A percentile compares a stretch with the other conserved stretches of the same genome.
phyloP scores from a whole-genome alignment of 1,284 basidiomycete genomes.

The Cutaneotrichosporon cavernicola region DNA sequence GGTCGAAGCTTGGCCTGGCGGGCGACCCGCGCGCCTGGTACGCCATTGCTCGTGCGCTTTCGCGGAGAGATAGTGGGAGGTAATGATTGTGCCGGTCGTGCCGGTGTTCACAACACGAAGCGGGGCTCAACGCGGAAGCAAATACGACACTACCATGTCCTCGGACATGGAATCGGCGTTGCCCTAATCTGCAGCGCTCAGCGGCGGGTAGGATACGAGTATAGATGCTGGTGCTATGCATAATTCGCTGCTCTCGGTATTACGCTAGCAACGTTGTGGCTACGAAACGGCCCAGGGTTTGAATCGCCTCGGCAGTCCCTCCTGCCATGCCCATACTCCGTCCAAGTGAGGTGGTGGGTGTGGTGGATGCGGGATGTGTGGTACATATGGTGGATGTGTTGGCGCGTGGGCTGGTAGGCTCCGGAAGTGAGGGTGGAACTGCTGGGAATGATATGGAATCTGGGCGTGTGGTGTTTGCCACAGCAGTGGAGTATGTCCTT shows the following conservation, averaged over 20 bases:
- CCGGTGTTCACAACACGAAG: not conserved
- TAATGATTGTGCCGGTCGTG: not conserved
- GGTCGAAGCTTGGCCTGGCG: conserved; percentile 23
- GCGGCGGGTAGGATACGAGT: not conserved
- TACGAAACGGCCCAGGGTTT: not conserved
- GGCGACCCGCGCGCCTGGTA: conserved; percentile 18
- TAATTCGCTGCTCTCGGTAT: not conserved
- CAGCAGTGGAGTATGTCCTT: too few species aligned
- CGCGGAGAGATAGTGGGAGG: not conserved
- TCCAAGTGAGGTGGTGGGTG: too few species aligned
- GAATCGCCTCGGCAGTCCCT: not conserved
- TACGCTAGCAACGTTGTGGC: not conserved
- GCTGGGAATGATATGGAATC: too few species aligned
- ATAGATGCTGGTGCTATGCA: not conserved
- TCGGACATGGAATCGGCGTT: not conserved
- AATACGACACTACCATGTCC: not conserved
- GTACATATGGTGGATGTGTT: not conserved
- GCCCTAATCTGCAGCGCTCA: not conserved
- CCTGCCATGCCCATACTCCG: too few species aligned
- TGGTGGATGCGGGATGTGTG: not conserved
- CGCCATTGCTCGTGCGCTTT: conserved; percentile 3
- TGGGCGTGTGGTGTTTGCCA: too few species aligned
- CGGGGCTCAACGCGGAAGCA: conserved; percentile 2
- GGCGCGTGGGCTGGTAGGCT: too few species aligned
- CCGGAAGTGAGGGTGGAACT: too few species aligned